phyloP scores from a whole-genome alignment of 2,329 filamentous ascomycete species.

The Endoconidiophora polonica region DNA sequence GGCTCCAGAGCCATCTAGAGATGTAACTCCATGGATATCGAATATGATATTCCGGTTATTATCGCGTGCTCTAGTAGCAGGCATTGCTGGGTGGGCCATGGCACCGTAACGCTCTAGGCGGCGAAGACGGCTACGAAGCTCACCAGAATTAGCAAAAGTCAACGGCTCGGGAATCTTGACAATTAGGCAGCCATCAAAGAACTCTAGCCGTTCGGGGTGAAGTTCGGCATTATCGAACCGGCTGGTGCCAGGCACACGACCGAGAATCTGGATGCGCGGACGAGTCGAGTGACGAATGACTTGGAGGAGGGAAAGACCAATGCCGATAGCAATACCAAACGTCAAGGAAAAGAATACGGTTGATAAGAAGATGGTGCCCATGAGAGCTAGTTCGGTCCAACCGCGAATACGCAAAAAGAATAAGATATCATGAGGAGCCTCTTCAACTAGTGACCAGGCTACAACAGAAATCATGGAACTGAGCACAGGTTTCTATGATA shows the following conservation, averaged over 20 bases:
- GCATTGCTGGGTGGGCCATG: conserved; percentile 70
- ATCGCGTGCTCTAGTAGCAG: conserved; percentile 57
- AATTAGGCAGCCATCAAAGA: conserved; percentile 81
- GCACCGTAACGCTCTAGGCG: conserved; percentile 87
- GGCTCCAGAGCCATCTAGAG: conserved; percentile 79
- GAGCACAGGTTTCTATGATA: conserved; percentile 66
- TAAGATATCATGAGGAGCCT: conserved; percentile 76
- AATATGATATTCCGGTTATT: conserved; percentile 89
- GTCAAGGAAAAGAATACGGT: conserved; percentile 94
- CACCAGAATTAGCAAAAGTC: conserved; percentile 92
- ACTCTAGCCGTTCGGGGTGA: conserved; percentile 59
- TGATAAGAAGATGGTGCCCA: conserved; percentile 76
- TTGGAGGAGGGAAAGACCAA: conserved; percentile 75
- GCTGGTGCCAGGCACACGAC: conserved; percentile 68
- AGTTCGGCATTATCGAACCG: conserved; percentile 74
- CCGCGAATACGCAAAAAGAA: conserved; percentile 81
- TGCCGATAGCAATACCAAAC: conserved; percentile 82
- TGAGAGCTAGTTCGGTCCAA: conserved; percentile 71
- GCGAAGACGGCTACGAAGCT: conserved; percentile 67
- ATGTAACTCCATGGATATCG: conserved; percentile 93
- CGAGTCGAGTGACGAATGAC: conserved; percentile 83
- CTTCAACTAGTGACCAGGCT: conserved; percentile 85
- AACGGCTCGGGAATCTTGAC: conserved; percentile 95
- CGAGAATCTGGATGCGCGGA: conserved; percentile 88
- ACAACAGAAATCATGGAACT: conserved; percentile 92